Base-by-base conservation (phyloP, 1,284 basidiomycete genomes). In the Austroboletus niveus region DNA sequence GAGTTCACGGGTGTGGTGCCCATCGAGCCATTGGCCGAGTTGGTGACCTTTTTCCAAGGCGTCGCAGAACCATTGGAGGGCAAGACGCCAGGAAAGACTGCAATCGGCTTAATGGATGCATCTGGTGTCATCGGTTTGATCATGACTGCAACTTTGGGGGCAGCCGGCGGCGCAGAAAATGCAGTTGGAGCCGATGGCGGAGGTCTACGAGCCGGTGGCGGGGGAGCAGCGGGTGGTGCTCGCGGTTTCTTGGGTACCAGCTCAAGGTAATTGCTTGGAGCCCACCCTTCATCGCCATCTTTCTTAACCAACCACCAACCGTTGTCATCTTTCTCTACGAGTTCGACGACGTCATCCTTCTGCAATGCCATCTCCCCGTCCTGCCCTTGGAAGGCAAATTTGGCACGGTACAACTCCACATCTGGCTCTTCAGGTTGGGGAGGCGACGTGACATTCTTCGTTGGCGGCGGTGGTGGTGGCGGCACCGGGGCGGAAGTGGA, bases 221-320 rank as follows among this genome's bases (percentile, higher is more conserved):
- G 87, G 0, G 92, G 84, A 1, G 88, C 81, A 0, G 84, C 75
- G 20, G 84, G 77, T 2, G 79, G 75, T 8, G 79, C 74, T 46
- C 79, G 81, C 2, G 80, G 76, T 55, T 79, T 80, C 14, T 82
- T 82, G 42, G 84, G 82, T 4, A 87, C 81, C 42, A 88, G 78
- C 65, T 95, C 91, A 27, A 95, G 82, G 65, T 98, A 98, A 70
- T 98, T 97, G 57, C 88, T 87, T 2, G 96, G 96, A 15, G 94
- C 91, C 95, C 95, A 99, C 14, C 94, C 96, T 69, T 98, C 94
- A 22, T 75, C 72, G 1, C 81, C 82, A 51, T 80, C 81, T 73
- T 92, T 95, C 77, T 89, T 92, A 47, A 98, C 88, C 41, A 98
- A 78, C 94, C 96, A 98, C 96, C 96, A 99, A 58, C 89, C 94